Conservation (phyloP, 139 green algal genomes). For the Tetratostichococcus sp. region DNA sequence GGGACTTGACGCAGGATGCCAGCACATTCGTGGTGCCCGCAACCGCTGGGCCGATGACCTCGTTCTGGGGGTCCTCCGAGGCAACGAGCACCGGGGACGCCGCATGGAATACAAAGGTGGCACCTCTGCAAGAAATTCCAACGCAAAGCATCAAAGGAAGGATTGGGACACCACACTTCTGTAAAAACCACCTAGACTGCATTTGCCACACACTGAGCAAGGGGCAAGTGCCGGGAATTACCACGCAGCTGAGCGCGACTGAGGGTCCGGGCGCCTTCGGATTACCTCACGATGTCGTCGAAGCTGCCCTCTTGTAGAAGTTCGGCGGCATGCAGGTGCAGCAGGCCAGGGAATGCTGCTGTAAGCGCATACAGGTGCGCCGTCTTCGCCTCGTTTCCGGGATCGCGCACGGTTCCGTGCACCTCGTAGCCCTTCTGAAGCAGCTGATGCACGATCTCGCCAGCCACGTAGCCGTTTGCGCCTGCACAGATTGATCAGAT, state of each 20-base stretch:
- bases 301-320: slow-evolving; percentile 40
- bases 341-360: slow-evolving; percentile 28
- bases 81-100: slow-evolving; percentile 71
- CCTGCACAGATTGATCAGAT: no score
- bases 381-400: slow-evolving; percentile 18
- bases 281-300: slow-evolving; percentile 24
- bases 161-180: no score
- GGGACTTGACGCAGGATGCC: slow-evolving; percentile 26
- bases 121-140: neutral
- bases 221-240: no score
- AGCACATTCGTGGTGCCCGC: slow-evolving; percentile 60
- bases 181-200: no score
- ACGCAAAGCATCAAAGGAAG: no score
- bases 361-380: slow-evolving; percentile 19
- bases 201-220: no score
- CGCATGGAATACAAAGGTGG: slow-evolving; percentile 71
- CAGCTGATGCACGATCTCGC: slow-evolving; percentile 44
- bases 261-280: no score
- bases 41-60: slow-evolving; percentile 50
- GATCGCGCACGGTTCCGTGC: slow-evolving; percentile 32
- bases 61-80: slow-evolving; percentile 29
- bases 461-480: slow-evolving; percentile 35
- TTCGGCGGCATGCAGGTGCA: slow-evolving; percentile 44
- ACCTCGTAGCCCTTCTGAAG: slow-evolving; percentile 47
- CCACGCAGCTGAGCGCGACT: no score